Evolutionary conservation across 306 rosid genomes (phyloP).

Genomic region (Quercus alba): DNA sequence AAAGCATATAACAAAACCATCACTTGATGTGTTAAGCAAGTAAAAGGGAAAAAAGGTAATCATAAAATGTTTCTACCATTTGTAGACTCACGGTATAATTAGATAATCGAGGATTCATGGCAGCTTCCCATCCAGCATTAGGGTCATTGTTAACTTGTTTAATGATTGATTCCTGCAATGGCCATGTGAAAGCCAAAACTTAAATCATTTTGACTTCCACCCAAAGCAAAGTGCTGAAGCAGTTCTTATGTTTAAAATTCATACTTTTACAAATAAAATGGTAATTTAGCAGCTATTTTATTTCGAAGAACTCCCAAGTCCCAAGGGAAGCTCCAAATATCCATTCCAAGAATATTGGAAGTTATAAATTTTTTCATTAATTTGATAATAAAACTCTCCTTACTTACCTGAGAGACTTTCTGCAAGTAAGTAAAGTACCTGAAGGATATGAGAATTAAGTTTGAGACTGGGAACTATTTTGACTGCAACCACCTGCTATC

Average conservation of each 20-base stretch:
- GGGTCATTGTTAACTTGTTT: conserved; percentile 63
- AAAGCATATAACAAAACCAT: too few species aligned
- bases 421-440: conserved; percentile 43
- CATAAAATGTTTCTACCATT: background rate
- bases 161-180: conserved; percentile 68
- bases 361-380: background rate
- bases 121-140: conserved; percentile 87
- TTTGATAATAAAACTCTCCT: background rate
- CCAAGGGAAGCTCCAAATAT: background rate
- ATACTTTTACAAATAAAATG: background rate
- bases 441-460: conserved; percentile 66
- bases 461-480: conserved; percentile 4
- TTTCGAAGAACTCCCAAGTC: background rate
- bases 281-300: background rate
- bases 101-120: conserved; percentile 69
- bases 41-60: conserved; percentile 2
- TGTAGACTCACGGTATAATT: conserved; percentile 59
- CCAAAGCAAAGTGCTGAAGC: background rate
- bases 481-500: conserved; percentile 48
- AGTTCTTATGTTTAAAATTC: background rate
- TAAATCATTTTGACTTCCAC: conserved; percentile 5
- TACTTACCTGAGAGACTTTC: background rate
- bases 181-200: background rate
- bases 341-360: background rate
- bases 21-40: background rate